Conservation (phyloP, 2,329 filamentous ascomycete genomes). For the Cytospora leucostoma region DNA sequence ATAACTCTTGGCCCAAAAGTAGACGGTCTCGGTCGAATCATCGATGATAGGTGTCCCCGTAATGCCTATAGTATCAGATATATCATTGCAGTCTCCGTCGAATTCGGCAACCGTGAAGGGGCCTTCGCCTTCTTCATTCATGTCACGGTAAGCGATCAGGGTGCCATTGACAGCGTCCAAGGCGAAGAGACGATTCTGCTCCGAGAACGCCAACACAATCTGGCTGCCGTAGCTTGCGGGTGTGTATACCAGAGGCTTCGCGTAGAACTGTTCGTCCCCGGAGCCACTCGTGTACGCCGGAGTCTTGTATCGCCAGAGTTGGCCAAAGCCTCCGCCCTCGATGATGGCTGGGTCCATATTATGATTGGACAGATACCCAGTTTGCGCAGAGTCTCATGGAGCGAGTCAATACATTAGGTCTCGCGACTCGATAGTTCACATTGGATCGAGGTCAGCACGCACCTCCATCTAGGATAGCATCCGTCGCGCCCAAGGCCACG, state of each 20-base stretch:
- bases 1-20: slow-evolving; percentile 28
- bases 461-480: not conserved
- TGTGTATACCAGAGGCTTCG: slow-evolving; percentile 54
- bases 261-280: slow-evolving; percentile 41
- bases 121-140: slow-evolving; percentile 39
- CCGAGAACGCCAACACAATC: slow-evolving; percentile 58
- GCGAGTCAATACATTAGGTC: not conserved
- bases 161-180: slow-evolving; percentile 56
- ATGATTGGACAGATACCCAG: slow-evolving; percentile 40
- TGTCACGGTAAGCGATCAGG: slow-evolving; percentile 45
- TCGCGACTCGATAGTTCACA: not conserved
- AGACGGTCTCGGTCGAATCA: slow-evolving; percentile 44
- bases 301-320: slow-evolving; percentile 32
- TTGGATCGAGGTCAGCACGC: not conserved
- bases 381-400: slow-evolving; percentile 29
- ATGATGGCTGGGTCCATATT: slow-evolving; percentile 43
- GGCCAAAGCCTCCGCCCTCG: slow-evolving; percentile 35
- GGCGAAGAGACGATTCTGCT: slow-evolving; percentile 60
- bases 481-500: not conserved
- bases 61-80: slow-evolving; percentile 49
- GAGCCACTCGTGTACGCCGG: slow-evolving; percentile 9
- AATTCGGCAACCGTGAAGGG: slow-evolving; percentile 50
- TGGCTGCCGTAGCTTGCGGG: slow-evolving; percentile 43
- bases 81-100: slow-evolving; percentile 49
- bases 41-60: slow-evolving; percentile 51